Percentiles rank a stretch among this genome's conserved stretches.
These are phyloP conservation scores for Firmiana major DNA, from an alignment of 345 rosid genomes.

Conservation along the genomic window DNA sequence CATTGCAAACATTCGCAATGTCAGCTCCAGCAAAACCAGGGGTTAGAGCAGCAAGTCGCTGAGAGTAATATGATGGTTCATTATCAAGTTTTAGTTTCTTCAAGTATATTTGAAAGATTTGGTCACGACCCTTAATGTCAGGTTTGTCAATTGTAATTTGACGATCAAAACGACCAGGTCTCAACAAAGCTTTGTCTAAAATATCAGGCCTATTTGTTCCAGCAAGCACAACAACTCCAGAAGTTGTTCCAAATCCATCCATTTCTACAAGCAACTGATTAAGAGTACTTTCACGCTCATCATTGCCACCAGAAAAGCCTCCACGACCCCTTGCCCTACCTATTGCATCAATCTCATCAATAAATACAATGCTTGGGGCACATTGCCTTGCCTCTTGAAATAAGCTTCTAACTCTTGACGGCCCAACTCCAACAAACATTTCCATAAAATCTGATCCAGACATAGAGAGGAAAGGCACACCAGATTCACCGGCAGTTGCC, in stretches of 20 bases:
- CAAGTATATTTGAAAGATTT: slow-evolving; percentile 48
- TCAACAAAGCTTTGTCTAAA: slow-evolving; percentile 47
- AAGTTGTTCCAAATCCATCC: slow-evolving; percentile 62
- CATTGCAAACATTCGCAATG: slow-evolving; percentile 57
- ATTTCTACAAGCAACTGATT: slow-evolving; percentile 56
- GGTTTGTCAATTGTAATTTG: slow-evolving; percentile 48
- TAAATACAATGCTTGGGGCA: slow-evolving; percentile 50
- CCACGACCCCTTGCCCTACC: slow-evolving; percentile 55
- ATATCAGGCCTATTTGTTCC: slow-evolving; percentile 51
- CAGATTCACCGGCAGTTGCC: slow-evolving; percentile 56
- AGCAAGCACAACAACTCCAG: slow-evolving; percentile 55
- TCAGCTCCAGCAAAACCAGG: slow-evolving; percentile 59
- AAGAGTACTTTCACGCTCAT: slow-evolving; percentile 55
- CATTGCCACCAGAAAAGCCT: slow-evolving; percentile 45
- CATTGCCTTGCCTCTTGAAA: slow-evolving; percentile 52
- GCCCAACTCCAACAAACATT: slow-evolving; percentile 56
- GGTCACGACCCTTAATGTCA: slow-evolving; percentile 48
- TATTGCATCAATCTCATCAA: slow-evolving; percentile 55
- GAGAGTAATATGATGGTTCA: slow-evolving; percentile 40
- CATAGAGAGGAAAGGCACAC: slow-evolving; percentile 47
- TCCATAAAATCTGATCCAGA: slow-evolving; percentile 58
- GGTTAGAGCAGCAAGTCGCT: slow-evolving; percentile 50
- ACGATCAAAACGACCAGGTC: slow-evolving; percentile 55
- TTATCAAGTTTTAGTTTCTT: slow-evolving; percentile 51
- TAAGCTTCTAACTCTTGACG: slow-evolving; percentile 52